Percentiles rank a stretch among this genome's conserved stretches.
Evolutionary conservation across 495 filamentous ascomycete species (phyloP).

Genomic region (Trichocladium uniseriatum): DNA sequence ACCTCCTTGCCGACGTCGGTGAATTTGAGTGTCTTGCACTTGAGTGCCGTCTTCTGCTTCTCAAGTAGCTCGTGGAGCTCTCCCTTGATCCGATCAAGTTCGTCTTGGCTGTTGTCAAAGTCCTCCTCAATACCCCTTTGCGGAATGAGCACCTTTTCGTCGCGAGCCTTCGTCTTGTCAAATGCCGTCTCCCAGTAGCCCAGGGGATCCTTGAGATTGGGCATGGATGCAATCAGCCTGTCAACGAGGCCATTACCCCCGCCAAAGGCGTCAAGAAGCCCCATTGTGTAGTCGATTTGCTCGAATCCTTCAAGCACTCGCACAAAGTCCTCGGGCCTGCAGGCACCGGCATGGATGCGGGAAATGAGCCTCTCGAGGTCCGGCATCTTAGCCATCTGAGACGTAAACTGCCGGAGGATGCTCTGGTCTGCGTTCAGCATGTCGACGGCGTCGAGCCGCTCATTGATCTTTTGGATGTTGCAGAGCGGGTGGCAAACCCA

Average conservation of each 20-base stretch:
- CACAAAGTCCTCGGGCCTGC: slow-evolving; percentile 84
- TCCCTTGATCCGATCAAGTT: slow-evolving; percentile 59
- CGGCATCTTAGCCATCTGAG: slow-evolving; percentile 79
- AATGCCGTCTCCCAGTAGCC: slow-evolving; percentile 89
- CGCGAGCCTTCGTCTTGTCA: slow-evolving; percentile 69
- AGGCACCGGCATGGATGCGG: slow-evolving; percentile 82
- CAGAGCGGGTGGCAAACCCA: slow-evolving; percentile 97
- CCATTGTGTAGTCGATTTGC: slow-evolving; percentile 87
- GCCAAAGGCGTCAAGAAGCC: slow-evolving; percentile 59
- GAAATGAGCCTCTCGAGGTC: slow-evolving; percentile 93
- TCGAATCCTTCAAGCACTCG: slow-evolving; percentile 95
- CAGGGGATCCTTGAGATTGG: slow-evolving; percentile 63
- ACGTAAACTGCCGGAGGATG: slow-evolving; percentile 72
- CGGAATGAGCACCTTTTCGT: slow-evolving; percentile 65
- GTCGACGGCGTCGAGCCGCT: slow-evolving; percentile 92
- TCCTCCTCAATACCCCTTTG: slow-evolving; percentile 85
- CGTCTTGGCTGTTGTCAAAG: slow-evolving; percentile 79
- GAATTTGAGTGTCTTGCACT: slow-evolving; percentile 62
- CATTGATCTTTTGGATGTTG: slow-evolving; percentile 79
- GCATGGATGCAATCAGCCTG: slow-evolving; percentile 74
- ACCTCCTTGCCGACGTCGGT: slow-evolving; percentile 93
- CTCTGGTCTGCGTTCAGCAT: slow-evolving; percentile 73
- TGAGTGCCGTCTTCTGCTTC: slow-evolving; percentile 56
- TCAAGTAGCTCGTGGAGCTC: slow-evolving; percentile 65
- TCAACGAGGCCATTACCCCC: slow-evolving; percentile 73